Conservation (phyloP, 768 basidiomycete species). For the Panellus pusillus region DNA sequence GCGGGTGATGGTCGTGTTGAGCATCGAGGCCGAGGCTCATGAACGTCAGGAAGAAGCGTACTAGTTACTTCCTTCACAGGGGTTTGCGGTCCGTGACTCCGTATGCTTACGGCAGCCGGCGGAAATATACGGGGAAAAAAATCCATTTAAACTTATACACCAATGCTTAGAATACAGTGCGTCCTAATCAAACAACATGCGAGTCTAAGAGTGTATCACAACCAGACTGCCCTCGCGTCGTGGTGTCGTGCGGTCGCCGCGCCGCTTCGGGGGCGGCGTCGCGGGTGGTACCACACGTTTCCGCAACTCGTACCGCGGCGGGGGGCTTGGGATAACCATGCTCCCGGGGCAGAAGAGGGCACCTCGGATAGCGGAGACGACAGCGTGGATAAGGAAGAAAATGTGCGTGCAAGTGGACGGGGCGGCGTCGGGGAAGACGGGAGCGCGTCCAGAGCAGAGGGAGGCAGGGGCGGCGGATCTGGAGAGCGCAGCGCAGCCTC, state of each 20-base stretch:
- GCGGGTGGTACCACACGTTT: slow-evolving; percentile 4
- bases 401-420: slow-evolving; percentile 14
- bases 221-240: slow-evolving; percentile 10
- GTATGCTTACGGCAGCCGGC: too few relatives aligned
- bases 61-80: too few relatives aligned
- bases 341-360: background rate
- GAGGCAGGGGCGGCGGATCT: background rate
- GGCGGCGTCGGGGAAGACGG: background rate
- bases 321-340: background rate
- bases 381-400: slow-evolving; percentile 28
- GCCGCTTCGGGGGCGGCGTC: slow-evolving; percentile 8
- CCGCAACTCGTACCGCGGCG: slow-evolving; percentile 14
- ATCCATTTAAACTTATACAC: too few relatives aligned
- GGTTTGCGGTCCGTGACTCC: too few relatives aligned
- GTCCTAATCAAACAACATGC: background rate
- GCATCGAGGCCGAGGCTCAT: too few relatives aligned
- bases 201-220: slow-evolving; percentile 3
- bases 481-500: background rate
- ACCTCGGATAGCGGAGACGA: slow-evolving; percentile 11
- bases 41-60: too few relatives aligned
- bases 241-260: background rate
- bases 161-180: background rate
- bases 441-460: background rate
- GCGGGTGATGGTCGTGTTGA: slow-evolving; percentile 57
- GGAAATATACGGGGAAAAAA: background rate